phyloP scores from a whole-genome alignment of 352 stramenopile genomes.

The Phytophthora boehmeriae region DNA sequence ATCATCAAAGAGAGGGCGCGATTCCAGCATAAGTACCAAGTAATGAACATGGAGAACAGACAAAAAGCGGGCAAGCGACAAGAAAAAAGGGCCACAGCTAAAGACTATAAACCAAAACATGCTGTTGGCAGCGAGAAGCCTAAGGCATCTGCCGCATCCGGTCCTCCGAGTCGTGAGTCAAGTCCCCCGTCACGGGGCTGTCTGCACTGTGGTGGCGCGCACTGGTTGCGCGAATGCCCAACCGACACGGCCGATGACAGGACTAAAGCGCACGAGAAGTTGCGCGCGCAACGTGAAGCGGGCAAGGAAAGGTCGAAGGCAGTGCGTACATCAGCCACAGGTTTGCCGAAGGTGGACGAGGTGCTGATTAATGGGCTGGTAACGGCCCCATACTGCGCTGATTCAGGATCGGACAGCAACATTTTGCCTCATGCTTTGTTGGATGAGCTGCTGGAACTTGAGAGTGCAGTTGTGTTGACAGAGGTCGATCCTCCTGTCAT shows the following conservation, averaged over 20 bases:
- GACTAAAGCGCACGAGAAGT: slow-evolving; percentile 2
- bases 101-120: too few relatives aligned
- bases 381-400: not conserved
- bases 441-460: not conserved
- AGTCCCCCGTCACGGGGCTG: slow-evolving; percentile 7
- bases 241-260: slow-evolving; percentile 9
- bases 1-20: slow-evolving; percentile 20
- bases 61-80: slow-evolving; percentile 8
- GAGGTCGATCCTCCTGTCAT: not conserved
- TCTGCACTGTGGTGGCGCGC: slow-evolving; percentile 2
- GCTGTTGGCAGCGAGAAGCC: too few relatives aligned
- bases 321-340: not conserved
- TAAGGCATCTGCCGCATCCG: too few relatives aligned
- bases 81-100: slow-evolving; percentile 14
- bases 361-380: slow-evolving; percentile 8
- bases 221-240: slow-evolving; percentile 10
- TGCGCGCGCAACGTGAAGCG: slow-evolving; percentile 4
- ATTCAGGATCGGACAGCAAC: not conserved
- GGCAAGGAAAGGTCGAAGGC: slow-evolving; percentile 1
- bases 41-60: slow-evolving; percentile 6
- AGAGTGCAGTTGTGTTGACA: not conserved
- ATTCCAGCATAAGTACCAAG: slow-evolving; percentile 12
- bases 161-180: not conserved
- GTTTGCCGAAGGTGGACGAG: too few relatives aligned
- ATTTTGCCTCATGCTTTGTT: not conserved